Base-by-base conservation (phyloP, 768 basidiomycete species). In the Leccinum rimulosum region DNA sequence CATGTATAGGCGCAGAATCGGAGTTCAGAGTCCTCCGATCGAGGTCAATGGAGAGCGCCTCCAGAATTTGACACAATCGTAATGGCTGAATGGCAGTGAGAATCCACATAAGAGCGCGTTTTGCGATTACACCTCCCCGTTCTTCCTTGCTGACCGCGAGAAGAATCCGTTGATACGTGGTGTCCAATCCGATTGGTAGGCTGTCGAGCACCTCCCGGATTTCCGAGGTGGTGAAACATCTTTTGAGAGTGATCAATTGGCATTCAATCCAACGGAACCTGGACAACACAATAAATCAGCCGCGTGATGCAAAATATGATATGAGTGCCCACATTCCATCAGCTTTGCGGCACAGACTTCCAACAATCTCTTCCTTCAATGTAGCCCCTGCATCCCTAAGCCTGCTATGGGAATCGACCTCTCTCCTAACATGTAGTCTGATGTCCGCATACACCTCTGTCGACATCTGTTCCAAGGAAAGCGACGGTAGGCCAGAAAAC, bases 301-400 rank as follows among this genome's bases (percentile, higher is more conserved):
- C n/a, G n/a, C n/a, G n/a, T n/a, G n/a, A n/a, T n/a, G n/a, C n/a
- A n/a, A n/a, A n/a, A n/a, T n/a, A n/a, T n/a, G n/a, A n/a, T n/a
- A n/a, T n/a, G n/a, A n/a, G 19, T 25, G 25, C 25, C 36, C 43
- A 63, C 64, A 64, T 64, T 28, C 64, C 61, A 36, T 58, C 55
- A 5, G 61, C 64, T 28, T 49, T 50, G 8, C n/a, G 0, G 10
- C 56, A 54, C 2, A 64, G n/a, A 33, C 3, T 3, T n/a, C 1
- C 3, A 1, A 3, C 7, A 2, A 64, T 64, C 27, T 63, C 64
- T 3, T 55, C 9, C 27, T 63, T 63, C 52, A 60, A 5, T 27
- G 4, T 35, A 0, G 22, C 10, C 0, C 35, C 38, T 1, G 55
- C n/a, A 10, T 36, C 48, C 22, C 56, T 52, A 19, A 64, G 38